Percentiles rank a stretch among this genome's conserved stretches.
Evolutionary conservation across 345 rosid species (phyloP).

Genomic region (Ricinus communis): DNA sequence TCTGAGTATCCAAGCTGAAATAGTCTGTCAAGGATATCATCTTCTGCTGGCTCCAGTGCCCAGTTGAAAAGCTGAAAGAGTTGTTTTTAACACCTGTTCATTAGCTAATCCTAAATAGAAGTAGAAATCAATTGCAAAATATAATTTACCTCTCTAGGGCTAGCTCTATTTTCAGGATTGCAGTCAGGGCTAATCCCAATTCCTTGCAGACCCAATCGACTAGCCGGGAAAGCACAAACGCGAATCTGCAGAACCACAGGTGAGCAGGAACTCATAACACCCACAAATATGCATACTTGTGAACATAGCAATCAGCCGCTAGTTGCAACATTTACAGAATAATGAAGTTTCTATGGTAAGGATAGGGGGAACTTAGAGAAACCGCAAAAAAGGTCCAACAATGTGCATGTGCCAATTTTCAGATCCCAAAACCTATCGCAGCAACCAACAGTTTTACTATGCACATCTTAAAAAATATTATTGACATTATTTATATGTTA

Average conservation of each 20-base stretch:
- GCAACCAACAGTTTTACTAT: neutral
- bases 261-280: conserved; percentile 1
- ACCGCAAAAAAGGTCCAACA: neutral
- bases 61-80: conserved; percentile 70
- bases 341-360: neutral
- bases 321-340: conserved; percentile 2
- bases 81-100: conserved; percentile 16
- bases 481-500: neutral
- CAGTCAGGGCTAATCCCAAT: conserved; percentile 89
- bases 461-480: neutral
- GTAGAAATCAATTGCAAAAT: neutral
- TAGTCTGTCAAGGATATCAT: conserved; percentile 61
- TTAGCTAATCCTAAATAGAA: neutral
- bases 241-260: conserved; percentile 52
- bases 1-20: conserved; percentile 79
- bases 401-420: neutral
- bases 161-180: conserved; percentile 73
- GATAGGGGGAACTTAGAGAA: too few relatives aligned
- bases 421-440: neutral
- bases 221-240: conserved; percentile 82
- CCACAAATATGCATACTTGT: neutral
- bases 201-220: conserved; percentile 58
- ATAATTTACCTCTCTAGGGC: conserved; percentile 61
- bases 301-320: neutral
- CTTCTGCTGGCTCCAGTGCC: conserved; percentile 94